phyloP scores from a whole-genome alignment of 2,329 filamentous ascomycete genomes.

The Samsoniella hepiali region DNA sequence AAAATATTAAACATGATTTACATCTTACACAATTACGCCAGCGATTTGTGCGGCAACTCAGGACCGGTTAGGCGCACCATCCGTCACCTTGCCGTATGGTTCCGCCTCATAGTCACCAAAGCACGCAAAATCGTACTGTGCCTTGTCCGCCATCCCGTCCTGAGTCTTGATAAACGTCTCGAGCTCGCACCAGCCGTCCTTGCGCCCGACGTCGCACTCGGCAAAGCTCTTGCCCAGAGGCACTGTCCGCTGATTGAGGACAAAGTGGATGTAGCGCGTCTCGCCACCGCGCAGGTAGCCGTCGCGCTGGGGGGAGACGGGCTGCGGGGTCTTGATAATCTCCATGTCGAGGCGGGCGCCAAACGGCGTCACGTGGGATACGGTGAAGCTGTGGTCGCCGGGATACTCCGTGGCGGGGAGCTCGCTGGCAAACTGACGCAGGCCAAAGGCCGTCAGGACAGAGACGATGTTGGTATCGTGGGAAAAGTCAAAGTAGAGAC shows the following conservation, averaged over 20 bases:
- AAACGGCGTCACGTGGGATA: constrained; percentile 68
- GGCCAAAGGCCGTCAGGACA: constrained; percentile 68
- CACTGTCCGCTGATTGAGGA: constrained; percentile 70
- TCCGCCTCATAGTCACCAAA: constrained; percentile 48
- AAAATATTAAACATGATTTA: neutral
- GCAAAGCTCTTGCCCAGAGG: constrained; percentile 64
- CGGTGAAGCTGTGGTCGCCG: constrained; percentile 58
- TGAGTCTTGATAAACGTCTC: constrained; percentile 63
- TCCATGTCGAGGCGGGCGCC: constrained; percentile 72
- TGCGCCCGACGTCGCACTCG: constrained; percentile 57
- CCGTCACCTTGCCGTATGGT: constrained; percentile 39
- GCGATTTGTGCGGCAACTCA: neutral
- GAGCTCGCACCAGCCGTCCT: constrained; percentile 76
- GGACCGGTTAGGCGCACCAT: constrained; percentile 32
- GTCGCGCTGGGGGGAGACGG: constrained; percentile 54
- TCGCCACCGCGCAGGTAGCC: constrained; percentile 50
- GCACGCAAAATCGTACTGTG: constrained; percentile 64
- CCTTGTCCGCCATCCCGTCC: constrained; percentile 53
- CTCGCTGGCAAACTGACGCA: constrained; percentile 63
- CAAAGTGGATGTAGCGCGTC: constrained; percentile 70
- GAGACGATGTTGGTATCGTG: constrained; percentile 73
- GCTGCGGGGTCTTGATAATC: constrained; percentile 64
- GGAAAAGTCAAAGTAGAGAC: constrained; percentile 72
- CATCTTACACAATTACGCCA: neutral
- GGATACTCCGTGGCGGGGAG: constrained; percentile 56